Evolutionary conservation across 78 protist genomes (phyloP).

Genomic region (Pigoraptor vietnamica): DNA sequence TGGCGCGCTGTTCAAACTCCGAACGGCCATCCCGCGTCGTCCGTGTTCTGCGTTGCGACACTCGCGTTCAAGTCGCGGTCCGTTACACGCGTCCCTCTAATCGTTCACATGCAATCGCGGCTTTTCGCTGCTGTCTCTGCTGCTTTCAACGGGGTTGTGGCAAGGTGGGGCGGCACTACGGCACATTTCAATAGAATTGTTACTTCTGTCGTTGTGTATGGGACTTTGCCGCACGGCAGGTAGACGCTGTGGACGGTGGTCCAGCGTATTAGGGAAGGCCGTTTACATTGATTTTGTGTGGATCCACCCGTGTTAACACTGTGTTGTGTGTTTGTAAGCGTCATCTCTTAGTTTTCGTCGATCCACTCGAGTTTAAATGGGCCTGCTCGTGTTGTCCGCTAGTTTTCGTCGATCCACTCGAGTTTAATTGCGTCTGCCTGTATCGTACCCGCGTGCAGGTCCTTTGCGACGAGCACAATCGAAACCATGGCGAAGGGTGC

Average conservation of each 20-base stretch:
- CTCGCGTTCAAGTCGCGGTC: too few species aligned
- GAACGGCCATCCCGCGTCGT: neutral
- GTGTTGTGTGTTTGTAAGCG: too few species aligned
- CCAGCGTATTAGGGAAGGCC: too few species aligned
- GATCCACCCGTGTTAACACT: neutral
- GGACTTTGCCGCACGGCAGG: too few species aligned
- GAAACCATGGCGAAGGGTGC: neutral
- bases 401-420: neutral
- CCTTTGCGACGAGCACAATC: neutral
- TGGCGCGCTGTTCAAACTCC: neutral
- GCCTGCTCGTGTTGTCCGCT: neutral
- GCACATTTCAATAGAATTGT: neutral
- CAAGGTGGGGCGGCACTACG: neutral
- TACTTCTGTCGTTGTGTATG: neutral
- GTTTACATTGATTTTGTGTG: neutral
- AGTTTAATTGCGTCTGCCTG: neutral
- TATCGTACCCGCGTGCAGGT: neutral
- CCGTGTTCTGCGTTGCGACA: too few species aligned
- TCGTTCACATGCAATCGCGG: neutral
- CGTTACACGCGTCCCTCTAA: neutral
- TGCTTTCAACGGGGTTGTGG: neutral
- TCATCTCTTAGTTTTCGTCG: too few species aligned
- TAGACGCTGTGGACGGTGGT: too few species aligned
- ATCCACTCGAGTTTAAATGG: neutral
- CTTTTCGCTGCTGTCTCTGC: neutral